These are phyloP conservation scores for Aspergillus sp. DNA, from an alignment of 2,329 filamentous ascomycete genomes.

Conservation along the genomic window DNA sequence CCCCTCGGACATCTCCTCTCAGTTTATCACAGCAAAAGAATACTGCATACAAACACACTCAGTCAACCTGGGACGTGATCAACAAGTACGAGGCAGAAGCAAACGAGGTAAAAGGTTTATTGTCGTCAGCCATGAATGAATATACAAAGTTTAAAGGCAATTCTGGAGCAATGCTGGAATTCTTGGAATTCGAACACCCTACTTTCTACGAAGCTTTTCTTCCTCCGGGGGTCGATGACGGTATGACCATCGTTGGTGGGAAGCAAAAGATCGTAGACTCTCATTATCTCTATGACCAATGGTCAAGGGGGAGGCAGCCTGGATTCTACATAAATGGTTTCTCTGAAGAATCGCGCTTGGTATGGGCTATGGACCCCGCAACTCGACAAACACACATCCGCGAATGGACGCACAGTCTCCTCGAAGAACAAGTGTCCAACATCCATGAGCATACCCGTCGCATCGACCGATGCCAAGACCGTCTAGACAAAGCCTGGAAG, in stretches of 20 bases:
- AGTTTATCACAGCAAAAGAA: conserved; percentile 41
- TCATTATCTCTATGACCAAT: conserved; percentile 52
- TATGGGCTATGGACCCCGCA: conserved; percentile 52
- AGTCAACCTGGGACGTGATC: conserved; percentile 40
- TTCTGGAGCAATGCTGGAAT: conserved; percentile 34
- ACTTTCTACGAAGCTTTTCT: conserved; percentile 55
- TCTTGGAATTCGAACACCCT: conserved; percentile 50
- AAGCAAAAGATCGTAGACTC: conserved; percentile 39
- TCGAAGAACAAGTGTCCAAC: conserved; percentile 45
- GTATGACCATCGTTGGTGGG: conserved; percentile 44
- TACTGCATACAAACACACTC: conserved; percentile 26
- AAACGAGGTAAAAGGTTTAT: conserved; percentile 16
- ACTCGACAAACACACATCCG: conserved; percentile 33
- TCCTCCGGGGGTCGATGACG: conserved; percentile 43
- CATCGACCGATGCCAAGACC: conserved; percentile 9
- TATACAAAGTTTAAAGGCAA: conserved; percentile 11
- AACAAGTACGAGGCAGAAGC: conserved; percentile 35
- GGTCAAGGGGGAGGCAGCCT: conserved; percentile 45
- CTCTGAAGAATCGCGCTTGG: conserved; percentile 13
- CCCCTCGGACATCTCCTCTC: conserved; percentile 44
- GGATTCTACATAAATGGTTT: conserved; percentile 38
- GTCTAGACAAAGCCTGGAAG: conserved; percentile 5
- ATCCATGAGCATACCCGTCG: conserved; percentile 8
- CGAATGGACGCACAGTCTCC: conserved; percentile 44
- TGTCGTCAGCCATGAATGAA: conserved; percentile 13